These are phyloP conservation scores for Podaxis sp. DNA, from an alignment of 768 basidiomycete genomes.

Conservation along the genomic window DNA sequence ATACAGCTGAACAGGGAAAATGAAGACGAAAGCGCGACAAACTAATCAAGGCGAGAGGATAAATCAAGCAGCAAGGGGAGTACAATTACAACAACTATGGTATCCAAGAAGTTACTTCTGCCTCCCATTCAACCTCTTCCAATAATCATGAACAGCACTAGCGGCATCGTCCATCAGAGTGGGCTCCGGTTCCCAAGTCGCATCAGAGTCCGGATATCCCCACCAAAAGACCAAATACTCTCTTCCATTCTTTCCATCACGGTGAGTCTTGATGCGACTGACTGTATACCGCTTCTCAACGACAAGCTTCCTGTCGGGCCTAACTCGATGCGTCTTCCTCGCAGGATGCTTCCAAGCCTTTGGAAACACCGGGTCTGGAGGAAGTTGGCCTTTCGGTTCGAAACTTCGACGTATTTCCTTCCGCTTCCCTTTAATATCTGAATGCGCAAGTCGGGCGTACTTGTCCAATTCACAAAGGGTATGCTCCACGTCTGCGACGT, in stretches of 20 bases:
- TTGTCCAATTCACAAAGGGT: constrained; percentile 79
- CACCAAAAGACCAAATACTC: constrained; percentile 55
- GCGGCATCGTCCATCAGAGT: constrained; percentile 51
- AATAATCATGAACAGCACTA: constrained; percentile 38
- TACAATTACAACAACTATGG: background rate
- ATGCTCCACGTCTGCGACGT: constrained; percentile 75
- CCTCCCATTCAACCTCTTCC: constrained; percentile 14
- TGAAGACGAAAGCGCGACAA: background rate
- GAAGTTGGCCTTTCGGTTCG: constrained; percentile 21
- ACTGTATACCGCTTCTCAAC: constrained; percentile 46
- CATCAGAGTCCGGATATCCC: constrained; percentile 48
- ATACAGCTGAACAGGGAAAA: background rate
- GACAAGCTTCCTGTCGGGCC: constrained; percentile 29
- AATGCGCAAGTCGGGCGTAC: constrained; percentile 61
- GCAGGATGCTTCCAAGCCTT: constrained; percentile 55
- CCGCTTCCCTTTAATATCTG: constrained; percentile 41
- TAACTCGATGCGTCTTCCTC: constrained; percentile 41
- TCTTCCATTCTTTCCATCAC: constrained; percentile 30
- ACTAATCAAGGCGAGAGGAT: background rate
- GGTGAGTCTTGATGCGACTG: constrained; percentile 35
- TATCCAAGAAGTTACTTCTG: background rate
- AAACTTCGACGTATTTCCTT: constrained; percentile 38
- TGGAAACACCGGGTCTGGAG: constrained; percentile 37
- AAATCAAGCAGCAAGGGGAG: background rate
- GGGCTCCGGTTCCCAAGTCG: constrained; percentile 58